These are phyloP conservation scores for Daldinia decipiens DNA, from an alignment of 495 filamentous ascomycete species.

Conservation along the genomic window DNA sequence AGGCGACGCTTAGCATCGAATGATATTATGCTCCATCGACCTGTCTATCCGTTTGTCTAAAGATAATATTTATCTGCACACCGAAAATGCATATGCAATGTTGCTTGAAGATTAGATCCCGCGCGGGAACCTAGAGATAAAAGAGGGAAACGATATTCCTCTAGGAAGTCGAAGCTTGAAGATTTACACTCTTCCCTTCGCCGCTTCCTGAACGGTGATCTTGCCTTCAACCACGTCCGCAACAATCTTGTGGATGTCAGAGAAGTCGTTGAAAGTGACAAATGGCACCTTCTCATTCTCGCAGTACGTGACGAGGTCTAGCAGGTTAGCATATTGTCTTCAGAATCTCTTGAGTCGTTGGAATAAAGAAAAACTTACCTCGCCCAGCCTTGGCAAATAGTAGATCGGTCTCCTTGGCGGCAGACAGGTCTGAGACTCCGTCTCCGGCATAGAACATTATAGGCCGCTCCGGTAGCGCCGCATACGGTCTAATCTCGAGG, in stretches of 20 bases:
- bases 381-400: slow-evolving; percentile 90
- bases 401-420: slow-evolving; percentile 86
- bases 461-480: slow-evolving; percentile 76
- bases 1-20: background rate
- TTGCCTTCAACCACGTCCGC: slow-evolving; percentile 76
- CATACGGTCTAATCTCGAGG: slow-evolving; percentile 84
- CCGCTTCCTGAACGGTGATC: slow-evolving; percentile 57
- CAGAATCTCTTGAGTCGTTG: background rate
- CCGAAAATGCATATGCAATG: background rate
- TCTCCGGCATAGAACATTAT: slow-evolving; percentile 90
- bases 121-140: background rate
- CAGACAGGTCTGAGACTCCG: slow-evolving; percentile 88
- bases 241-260: slow-evolving; percentile 74
- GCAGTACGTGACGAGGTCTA: slow-evolving; percentile 86
- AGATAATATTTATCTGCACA: slow-evolving; percentile 26
- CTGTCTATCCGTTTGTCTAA: slow-evolving; percentile 36
- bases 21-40: slow-evolving; percentile 15
- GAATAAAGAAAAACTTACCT: slow-evolving; percentile 63
- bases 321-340: slow-evolving; percentile 8
- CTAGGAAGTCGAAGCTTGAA: background rate
- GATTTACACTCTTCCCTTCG: slow-evolving; percentile 46
- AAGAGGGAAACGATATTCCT: background rate
- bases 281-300: slow-evolving; percentile 81
- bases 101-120: background rate
- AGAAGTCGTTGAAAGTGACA: slow-evolving; percentile 82